Evolutionary conservation across 768 basidiomycete genomes (phyloP).

Genomic region (Lactarius tabidus): DNA sequence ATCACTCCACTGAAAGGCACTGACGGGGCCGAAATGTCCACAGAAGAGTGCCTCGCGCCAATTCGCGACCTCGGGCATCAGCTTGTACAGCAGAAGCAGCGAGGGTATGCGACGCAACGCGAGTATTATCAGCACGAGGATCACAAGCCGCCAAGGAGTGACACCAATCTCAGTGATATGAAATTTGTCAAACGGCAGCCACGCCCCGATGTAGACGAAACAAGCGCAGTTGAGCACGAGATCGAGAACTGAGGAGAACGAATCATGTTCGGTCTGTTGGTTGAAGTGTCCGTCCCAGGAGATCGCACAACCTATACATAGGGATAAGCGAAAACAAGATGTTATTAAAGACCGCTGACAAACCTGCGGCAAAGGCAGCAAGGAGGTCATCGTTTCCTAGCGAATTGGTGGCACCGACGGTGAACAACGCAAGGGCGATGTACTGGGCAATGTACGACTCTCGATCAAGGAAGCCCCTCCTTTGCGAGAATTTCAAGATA

Average conservation of each 20-base stretch:
- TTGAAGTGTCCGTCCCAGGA: constrained; percentile 90
- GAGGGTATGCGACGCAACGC: constrained; percentile 76
- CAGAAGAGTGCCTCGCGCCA: constrained; percentile 87
- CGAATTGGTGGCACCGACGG: constrained; percentile 72
- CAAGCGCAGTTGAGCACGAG: constrained; percentile 77
- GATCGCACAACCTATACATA: constrained; percentile 68
- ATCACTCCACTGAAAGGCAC: constrained; percentile 18
- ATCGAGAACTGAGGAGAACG: constrained; percentile 89
- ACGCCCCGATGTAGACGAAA: constrained; percentile 86
- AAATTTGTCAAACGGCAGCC: constrained; percentile 67
- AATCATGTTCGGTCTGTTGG: constrained; percentile 73
- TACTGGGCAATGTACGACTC: constrained; percentile 89
- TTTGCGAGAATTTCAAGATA: constrained; percentile 67
- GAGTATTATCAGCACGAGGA: constrained; percentile 65
- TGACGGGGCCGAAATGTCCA: constrained; percentile 75
- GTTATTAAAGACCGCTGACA: constrained; percentile 11
- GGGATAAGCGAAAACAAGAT: neutral
- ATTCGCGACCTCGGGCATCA: constrained; percentile 80
- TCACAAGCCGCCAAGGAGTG: constrained; percentile 63
- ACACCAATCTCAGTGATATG: constrained; percentile 55
- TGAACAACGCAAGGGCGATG: constrained; percentile 66
- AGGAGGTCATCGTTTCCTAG: constrained; percentile 86
- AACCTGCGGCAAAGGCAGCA: constrained; percentile 82
- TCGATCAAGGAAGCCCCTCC: constrained; percentile 61
- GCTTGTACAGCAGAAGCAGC: constrained; percentile 70